Percentiles rank a stretch among this genome's conserved stretches.
phyloP scores from a whole-genome alignment of 768 basidiomycete genomes.

The Tephrocybe sp. region DNA sequence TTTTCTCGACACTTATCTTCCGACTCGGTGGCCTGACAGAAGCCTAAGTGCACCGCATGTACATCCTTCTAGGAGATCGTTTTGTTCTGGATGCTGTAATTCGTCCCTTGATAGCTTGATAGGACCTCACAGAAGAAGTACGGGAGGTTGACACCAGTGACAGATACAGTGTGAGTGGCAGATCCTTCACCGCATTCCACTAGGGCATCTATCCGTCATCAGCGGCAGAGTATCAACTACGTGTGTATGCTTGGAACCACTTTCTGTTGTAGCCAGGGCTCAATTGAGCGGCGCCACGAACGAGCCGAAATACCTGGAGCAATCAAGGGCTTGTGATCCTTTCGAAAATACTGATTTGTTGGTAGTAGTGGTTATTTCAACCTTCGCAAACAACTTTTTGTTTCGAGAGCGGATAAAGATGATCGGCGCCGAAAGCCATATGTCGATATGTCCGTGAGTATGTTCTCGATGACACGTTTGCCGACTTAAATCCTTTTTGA shows the following conservation, averaged over 20 bases:
- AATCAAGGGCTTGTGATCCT: neutral
- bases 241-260: neutral
- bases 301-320: neutral
- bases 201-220: conserved; percentile 13
- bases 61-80: too few species aligned
- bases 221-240: conserved; percentile 4
- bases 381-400: neutral
- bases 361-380: too few species aligned
- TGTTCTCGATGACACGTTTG: neutral
- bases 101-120: conserved; percentile 17
- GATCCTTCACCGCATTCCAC: neutral
- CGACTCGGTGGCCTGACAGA: too few species aligned
- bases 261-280: neutral
- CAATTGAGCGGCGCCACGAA: conserved; percentile 3
- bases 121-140: conserved; percentile 1
- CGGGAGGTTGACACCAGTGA: conserved; percentile 4
- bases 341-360: neutral
- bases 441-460: neutral
- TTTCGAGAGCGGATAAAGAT: neutral
- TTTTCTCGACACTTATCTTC: too few species aligned
- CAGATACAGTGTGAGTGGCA: conserved; percentile 13
- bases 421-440: conserved; percentile 10
- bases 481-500: conserved; percentile 8
- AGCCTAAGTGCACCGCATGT: too few species aligned
- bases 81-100: neutral